These are phyloP conservation scores for Auricularia auricula-judae DNA, from an alignment of 768 basidiomycete genomes.

Conservation along the genomic window DNA sequence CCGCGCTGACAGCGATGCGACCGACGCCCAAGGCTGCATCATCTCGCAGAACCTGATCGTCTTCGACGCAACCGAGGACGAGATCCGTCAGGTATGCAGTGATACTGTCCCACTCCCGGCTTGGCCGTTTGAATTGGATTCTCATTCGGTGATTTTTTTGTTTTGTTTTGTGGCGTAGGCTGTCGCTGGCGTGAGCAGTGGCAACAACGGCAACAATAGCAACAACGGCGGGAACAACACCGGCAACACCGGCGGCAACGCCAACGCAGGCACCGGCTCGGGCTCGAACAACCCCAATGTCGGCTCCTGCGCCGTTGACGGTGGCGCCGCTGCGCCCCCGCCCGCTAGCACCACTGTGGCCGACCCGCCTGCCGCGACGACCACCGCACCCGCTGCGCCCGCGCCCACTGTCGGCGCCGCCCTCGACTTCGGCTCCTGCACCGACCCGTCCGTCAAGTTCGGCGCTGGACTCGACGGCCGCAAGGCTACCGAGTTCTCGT, in stretches of 20 bases:
- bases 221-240: not conserved
- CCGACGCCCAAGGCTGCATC: slow-evolving; percentile 51
- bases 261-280: not conserved
- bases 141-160: not conserved
- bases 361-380: slow-evolving; percentile 6
- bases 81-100: slow-evolving; percentile 36
- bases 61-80: slow-evolving; percentile 41
- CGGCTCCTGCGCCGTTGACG: slow-evolving; percentile 7
- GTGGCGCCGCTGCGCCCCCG: slow-evolving; percentile 13
- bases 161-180: not conserved
- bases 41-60: slow-evolving; percentile 51
- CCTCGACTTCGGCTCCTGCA: slow-evolving; percentile 37
- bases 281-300: not conserved
- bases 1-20: slow-evolving; percentile 17
- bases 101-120: no score
- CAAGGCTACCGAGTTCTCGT: slow-evolving; percentile 39
- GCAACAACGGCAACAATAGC: not conserved
- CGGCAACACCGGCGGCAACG: not conserved
- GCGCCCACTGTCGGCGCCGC: slow-evolving; percentile 9
- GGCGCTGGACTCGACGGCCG: slow-evolving; percentile 43
- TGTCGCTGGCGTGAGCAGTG: slow-evolving; percentile 5
- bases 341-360: slow-evolving; percentile 1
- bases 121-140: no score
- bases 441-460: slow-evolving; percentile 44
- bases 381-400: not conserved